Conservation (phyloP, 163 green algal species). For the Scenedesmus sp. region DNA sequence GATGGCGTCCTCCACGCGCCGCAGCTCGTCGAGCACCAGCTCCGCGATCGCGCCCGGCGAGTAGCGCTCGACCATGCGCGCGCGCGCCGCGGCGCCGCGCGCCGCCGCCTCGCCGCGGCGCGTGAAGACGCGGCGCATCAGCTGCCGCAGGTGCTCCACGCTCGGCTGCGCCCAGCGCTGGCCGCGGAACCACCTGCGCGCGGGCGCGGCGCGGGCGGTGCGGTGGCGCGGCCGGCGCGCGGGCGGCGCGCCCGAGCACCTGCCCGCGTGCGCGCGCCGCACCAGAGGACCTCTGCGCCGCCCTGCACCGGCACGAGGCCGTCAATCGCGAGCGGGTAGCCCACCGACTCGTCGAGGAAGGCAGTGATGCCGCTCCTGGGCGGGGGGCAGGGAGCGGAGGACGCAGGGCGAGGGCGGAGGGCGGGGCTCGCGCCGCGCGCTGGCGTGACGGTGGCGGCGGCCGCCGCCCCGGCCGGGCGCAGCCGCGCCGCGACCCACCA, state of each 20-base stretch:
- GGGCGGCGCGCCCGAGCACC: constrained; percentile 58
- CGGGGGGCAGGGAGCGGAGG: background rate
- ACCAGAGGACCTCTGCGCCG: background rate
- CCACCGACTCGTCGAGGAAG: constrained; percentile 38
- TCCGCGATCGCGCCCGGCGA: constrained; percentile 58
- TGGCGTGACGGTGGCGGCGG: background rate
- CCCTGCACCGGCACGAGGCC: constrained; percentile 17
- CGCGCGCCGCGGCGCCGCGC: constrained; percentile 50
- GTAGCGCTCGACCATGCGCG: constrained; percentile 61
- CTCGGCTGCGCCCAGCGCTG: constrained; percentile 67
- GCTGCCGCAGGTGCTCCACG: constrained; percentile 57
- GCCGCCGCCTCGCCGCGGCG: constrained; percentile 54
- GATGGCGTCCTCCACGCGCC: constrained; percentile 51
- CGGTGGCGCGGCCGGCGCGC: too few relatives aligned
- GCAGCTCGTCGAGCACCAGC: constrained; percentile 54
- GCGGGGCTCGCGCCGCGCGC: background rate
- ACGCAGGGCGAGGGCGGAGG: too few relatives aligned
- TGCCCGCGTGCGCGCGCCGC: too few relatives aligned
- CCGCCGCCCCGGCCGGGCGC: background rate
- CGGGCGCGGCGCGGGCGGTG: too few relatives aligned
- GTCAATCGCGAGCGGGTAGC: constrained; percentile 38
- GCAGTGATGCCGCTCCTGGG: background rate
- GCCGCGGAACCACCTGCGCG: constrained; percentile 34
- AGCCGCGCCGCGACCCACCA: constrained; percentile 53
- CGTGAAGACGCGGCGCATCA: constrained; percentile 65